Evolutionary conservation across 2,329 filamentous ascomycete genomes (phyloP), one percentile per base, ranked within the genome.

Genomic region (Aspergillus hiratsukae): DNA sequence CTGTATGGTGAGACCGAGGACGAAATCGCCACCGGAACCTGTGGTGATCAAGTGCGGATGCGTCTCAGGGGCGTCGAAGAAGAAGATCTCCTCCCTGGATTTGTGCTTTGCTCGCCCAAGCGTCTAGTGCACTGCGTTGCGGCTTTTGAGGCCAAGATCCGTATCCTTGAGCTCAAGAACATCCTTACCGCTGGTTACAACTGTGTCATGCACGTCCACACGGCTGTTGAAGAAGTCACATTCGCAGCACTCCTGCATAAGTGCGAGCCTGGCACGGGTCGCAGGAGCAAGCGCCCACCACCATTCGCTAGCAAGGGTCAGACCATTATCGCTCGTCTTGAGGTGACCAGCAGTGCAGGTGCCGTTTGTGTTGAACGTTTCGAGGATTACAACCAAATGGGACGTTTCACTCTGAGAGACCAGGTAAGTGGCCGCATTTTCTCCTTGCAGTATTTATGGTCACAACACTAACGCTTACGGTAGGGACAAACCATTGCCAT

Each of bases 401-500:
- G 91, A 69, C 87, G 91, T 46, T 96, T 96, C 76, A 96, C 91
- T 19, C 82, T 96, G 53, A 82, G 91, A 82, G 91, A 94, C 71
- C 89, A 92, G 83, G 89, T 91, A 81, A 66, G 81, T 68, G 19
- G 51, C 23, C 23, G 23, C 27, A 19, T 43, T 52, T 64, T 14
- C 29, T 17, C 25, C 53, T 64, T 49, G 37, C 21, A 10, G 10
- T 31, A 31, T 31, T 28, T 51, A 23, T 61, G 57, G 25, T 71
- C 65, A 23, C 14, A 27, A 57, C 54, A 54, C 58, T 71, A 52
- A 66, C 35, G 23, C 54, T 25, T 61, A 52, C 21, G 14, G 54
- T 70, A 97, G 87, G 94, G 94, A 68, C 93, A 97, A 89, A 99
- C 94, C 0, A 97, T 99, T 79, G 94, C 94, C 55, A 99, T 99